phyloP scores from a whole-genome alignment of 2,329 filamentous ascomycete genomes.

The Fusarium sp. region DNA sequence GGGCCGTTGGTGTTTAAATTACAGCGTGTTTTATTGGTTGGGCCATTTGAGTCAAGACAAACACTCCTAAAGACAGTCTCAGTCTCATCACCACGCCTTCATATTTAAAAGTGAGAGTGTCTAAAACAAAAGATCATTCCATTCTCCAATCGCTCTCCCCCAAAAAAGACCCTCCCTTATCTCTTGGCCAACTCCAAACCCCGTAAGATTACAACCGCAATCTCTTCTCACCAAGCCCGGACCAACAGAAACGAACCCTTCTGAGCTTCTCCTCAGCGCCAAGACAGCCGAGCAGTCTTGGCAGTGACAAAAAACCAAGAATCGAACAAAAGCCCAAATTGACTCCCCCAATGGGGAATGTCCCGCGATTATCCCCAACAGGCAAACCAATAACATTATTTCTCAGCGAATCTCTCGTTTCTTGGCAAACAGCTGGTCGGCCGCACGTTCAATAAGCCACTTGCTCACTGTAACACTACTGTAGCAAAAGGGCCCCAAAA shows the following conservation, averaged over 20 bases:
- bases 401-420: not conserved
- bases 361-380: constrained; percentile 14
- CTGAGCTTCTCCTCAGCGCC: constrained; percentile 4
- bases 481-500: not conserved
- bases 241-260: too few species aligned
- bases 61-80: not conserved
- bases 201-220: not conserved
- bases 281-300: constrained; percentile 21
- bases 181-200: constrained; percentile 11
- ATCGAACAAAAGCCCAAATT: not conserved
- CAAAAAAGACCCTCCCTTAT: constrained; percentile 3
- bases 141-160: not conserved
- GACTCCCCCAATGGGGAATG: constrained; percentile 16
- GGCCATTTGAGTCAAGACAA: not conserved
- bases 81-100: not conserved
- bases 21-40: not conserved
- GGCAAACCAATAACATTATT: not conserved
- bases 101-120: not conserved
- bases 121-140: constrained; percentile 13
- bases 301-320: constrained; percentile 14
- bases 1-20: not conserved
- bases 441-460: constrained; percentile 16
- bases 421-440: not conserved
- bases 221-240: not conserved
- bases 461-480: not conserved